These are phyloP conservation scores for Marasmius tenuissimus DNA, from an alignment of 1,284 basidiomycete species.

Conservation along the genomic window DNA sequence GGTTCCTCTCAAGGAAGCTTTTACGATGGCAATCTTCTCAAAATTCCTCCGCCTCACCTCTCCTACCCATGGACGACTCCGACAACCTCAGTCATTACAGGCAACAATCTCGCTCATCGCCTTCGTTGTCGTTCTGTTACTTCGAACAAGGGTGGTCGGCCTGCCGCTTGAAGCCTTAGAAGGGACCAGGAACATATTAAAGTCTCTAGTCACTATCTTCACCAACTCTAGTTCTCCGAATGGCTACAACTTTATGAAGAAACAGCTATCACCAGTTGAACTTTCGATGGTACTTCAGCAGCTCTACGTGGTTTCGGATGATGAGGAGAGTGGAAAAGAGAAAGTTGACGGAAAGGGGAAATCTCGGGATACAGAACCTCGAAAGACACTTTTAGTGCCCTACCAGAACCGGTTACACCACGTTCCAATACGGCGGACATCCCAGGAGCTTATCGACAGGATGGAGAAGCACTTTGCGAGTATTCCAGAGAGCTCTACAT, in stretches of 20 bases:
- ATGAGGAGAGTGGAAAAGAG: slow-evolving; percentile 44
- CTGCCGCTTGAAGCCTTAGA: slow-evolving; percentile 29
- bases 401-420: slow-evolving; percentile 15
- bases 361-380: background rate
- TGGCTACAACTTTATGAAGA: slow-evolving; percentile 22
- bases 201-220: background rate
- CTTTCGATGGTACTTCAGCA: slow-evolving; percentile 52
- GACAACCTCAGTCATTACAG: slow-evolving; percentile 22
- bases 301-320: slow-evolving; percentile 39
- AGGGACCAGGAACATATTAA: background rate
- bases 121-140: slow-evolving; percentile 38
- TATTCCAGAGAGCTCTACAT: background rate
- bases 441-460: slow-evolving; percentile 18
- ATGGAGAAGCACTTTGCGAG: background rate
- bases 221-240: slow-evolving; percentile 13
- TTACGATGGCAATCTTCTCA: background rate
- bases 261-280: slow-evolving; percentile 38
- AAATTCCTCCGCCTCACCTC: background rate
- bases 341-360: slow-evolving; percentile 22
- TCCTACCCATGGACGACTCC: slow-evolving; percentile 24
- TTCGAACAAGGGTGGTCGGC: slow-evolving; percentile 44
- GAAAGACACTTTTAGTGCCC: background rate
- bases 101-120: slow-evolving; percentile 6
- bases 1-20: background rate
- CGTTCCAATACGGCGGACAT: slow-evolving; percentile 49